phyloP scores from a whole-genome alignment of 768 basidiomycete species.

The Strobilomyces echinocephalus region DNA sequence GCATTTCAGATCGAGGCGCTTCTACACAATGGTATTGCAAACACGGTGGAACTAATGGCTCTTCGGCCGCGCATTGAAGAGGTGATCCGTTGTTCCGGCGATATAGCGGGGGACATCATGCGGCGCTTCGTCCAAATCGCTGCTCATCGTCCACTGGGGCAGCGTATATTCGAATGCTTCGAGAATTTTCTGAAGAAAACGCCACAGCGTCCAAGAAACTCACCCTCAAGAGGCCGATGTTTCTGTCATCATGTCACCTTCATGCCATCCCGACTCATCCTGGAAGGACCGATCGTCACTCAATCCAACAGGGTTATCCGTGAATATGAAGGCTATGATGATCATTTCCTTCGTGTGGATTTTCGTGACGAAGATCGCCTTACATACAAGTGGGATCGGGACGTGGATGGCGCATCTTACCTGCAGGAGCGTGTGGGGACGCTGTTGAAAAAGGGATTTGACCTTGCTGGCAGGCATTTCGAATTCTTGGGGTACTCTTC shows the following conservation, averaged over 20 bases:
- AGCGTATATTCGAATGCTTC: conserved; percentile 44
- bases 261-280: conserved; percentile 65
- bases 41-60: conserved; percentile 50
- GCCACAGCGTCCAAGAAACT: conserved; percentile 13
- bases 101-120: conserved; percentile 45
- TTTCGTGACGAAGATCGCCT: conserved; percentile 80
- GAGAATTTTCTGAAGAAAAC: conserved; percentile 29
- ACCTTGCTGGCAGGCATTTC: conserved; percentile 64
- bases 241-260: conserved; percentile 73
- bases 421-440: conserved; percentile 55
- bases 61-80: conserved; percentile 42
- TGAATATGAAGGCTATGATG: conserved; percentile 51
- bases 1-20: conserved; percentile 77
- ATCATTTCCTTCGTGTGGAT: conserved; percentile 76
- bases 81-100: conserved; percentile 33
- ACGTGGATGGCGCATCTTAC: conserved; percentile 55
- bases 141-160: conserved; percentile 39
- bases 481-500: conserved; percentile 81
- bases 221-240: conserved; percentile 40
- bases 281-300: conserved; percentile 72
- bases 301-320: conserved; percentile 83
- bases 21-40: conserved; percentile 57
- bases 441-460: conserved; percentile 58
- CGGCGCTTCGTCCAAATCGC: conserved; percentile 51
- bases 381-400: conserved; percentile 66